Evolutionary conservation across 768 basidiomycete species (phyloP).

Genomic region (Albatrellus ellisii): DNA sequence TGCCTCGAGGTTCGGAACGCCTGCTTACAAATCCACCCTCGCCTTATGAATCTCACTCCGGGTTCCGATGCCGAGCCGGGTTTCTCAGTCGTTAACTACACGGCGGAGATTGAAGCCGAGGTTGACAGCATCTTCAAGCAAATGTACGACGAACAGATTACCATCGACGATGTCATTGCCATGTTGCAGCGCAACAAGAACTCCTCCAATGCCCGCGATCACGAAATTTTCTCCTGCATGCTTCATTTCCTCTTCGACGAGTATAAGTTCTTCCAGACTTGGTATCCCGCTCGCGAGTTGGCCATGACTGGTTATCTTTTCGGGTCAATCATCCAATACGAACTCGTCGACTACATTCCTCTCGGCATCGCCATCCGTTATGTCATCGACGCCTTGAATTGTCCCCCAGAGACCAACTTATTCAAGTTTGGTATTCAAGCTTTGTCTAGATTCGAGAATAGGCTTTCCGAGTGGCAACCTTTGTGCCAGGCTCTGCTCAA

Average conservation of each 20-base stretch:
- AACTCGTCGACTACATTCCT: conserved; percentile 87
- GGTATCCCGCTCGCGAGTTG: conserved; percentile 86
- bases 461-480: conserved; percentile 85
- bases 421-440: conserved; percentile 96
- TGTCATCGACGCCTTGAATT: conserved; percentile 86
- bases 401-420: conserved; percentile 81
- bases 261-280: conserved; percentile 98
- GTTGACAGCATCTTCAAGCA: conserved; percentile 94
- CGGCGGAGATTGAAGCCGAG: conserved; percentile 81
- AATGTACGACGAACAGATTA: conserved; percentile 93
- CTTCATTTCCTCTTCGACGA: conserved; percentile 99
- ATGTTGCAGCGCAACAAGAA: conserved; percentile 80
- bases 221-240: conserved; percentile 99
- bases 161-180: conserved; percentile 87
- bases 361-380: conserved; percentile 95
- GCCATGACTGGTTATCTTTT: conserved; percentile 95
- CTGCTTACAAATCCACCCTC: conserved; percentile 90
- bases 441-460: conserved; percentile 72
- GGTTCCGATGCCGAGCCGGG: conserved; percentile 84
- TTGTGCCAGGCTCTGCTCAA: conserved; percentile 80
- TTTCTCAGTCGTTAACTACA: conserved; percentile 77
- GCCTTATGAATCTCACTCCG: conserved; percentile 88
- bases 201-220: conserved; percentile 72
- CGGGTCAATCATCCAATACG: conserved; percentile 88
- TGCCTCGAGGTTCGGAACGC: conserved; percentile 87